Conservation (phyloP, 495 filamentous ascomycete species). For the Aspergillus mulundensis region DNA sequence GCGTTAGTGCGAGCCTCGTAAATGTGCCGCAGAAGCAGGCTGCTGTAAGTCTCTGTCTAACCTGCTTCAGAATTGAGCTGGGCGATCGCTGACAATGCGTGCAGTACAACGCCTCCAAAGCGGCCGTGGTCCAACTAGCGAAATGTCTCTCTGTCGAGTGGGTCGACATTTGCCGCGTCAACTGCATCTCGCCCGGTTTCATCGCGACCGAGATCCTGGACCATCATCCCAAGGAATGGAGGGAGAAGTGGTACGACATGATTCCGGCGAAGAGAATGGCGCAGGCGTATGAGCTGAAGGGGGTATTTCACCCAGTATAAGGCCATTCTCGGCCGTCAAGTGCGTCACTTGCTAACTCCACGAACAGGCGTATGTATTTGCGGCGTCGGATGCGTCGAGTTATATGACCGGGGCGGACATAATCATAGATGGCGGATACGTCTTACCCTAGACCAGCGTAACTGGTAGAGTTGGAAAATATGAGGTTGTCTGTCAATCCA, state of each 20-base stretch:
- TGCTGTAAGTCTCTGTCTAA: slow-evolving; percentile 12
- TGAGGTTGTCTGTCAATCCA: no score
- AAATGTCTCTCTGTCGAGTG: slow-evolving; percentile 38
- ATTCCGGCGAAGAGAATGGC: slow-evolving; percentile 31
- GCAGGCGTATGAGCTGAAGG: slow-evolving; percentile 30
- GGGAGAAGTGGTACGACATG: slow-evolving; percentile 24
- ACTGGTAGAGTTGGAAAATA: no score
- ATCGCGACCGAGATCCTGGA: slow-evolving; percentile 37
- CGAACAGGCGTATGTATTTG: slow-evolving; percentile 29
- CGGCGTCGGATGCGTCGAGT: slow-evolving; percentile 32
- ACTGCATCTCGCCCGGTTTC: slow-evolving; percentile 44
- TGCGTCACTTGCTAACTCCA: not conserved
- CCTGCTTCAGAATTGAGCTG: no score
- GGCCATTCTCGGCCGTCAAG: no score
- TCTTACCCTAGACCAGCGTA: not conserved
- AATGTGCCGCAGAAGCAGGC: slow-evolving; percentile 31
- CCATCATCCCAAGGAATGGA: slow-evolving; percentile 20
- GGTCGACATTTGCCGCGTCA: slow-evolving; percentile 39
- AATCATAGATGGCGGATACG: slow-evolving; percentile 33
- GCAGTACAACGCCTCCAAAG: slow-evolving; percentile 32
- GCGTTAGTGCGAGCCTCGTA: slow-evolving; percentile 29
- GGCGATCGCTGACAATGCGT: not conserved
- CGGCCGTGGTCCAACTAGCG: slow-evolving; percentile 15
- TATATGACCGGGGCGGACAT: slow-evolving; percentile 36
- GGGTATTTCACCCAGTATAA: slow-evolving; percentile 17